phyloP scores from a whole-genome alignment of 1,284 basidiomycete species.

The Tetrapyrgos nigripes region DNA sequence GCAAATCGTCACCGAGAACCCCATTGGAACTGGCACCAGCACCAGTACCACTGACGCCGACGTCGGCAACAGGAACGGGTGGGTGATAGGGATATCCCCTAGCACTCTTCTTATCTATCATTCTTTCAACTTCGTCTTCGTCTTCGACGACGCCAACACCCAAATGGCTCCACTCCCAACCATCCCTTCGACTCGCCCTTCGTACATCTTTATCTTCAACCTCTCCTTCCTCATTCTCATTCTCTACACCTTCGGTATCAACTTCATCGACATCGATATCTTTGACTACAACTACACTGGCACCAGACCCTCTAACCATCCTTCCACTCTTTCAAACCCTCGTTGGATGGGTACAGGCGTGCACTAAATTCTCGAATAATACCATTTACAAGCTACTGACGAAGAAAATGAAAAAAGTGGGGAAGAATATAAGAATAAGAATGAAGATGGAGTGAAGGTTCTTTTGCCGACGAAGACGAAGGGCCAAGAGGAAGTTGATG shows the following conservation, averaged over 20 bases:
- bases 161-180: neutral
- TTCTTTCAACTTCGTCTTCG: constrained; percentile 67
- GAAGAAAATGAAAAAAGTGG: neutral
- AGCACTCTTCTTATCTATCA: constrained; percentile 66
- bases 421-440: neutral
- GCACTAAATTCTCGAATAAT: neutral
- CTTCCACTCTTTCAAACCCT: neutral
- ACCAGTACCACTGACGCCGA: too few species aligned
- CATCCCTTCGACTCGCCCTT: neutral
- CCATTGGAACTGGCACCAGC: too few species aligned
- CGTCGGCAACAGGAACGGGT: too few species aligned
- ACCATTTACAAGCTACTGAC: neutral
- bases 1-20: constrained; percentile 70
- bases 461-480: too few species aligned
- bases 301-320: neutral
- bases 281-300: neutral
- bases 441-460: too few species aligned
- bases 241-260: neutral
- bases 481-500: too few species aligned
- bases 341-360: neutral
- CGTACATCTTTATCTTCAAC: neutral
- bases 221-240: neutral
- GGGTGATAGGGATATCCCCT: neutral
- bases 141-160: constrained; percentile 22
- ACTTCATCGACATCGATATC: neutral